Conservation (phyloP, 2,329 filamentous ascomycete genomes). For the Sarocladium strictum region DNA sequence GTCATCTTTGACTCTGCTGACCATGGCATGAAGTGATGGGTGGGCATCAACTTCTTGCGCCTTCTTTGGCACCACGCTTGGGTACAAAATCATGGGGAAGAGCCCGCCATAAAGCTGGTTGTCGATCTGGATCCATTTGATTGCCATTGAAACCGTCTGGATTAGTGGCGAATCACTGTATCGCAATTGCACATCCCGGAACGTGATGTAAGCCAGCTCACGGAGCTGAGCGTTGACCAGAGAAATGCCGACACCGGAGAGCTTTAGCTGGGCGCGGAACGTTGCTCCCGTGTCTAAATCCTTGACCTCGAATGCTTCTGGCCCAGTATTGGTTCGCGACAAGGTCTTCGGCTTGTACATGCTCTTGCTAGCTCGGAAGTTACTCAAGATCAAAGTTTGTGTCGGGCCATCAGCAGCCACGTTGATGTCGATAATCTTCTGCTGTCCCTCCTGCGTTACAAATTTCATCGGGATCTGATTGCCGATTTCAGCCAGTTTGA, state of each 20-base stretch:
- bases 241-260: constrained; percentile 88
- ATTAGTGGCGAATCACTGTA: constrained; percentile 92
- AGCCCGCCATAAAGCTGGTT: constrained; percentile 98
- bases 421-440: constrained; percentile 94
- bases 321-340: constrained; percentile 40
- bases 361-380: constrained; percentile 89
- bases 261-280: constrained; percentile 80
- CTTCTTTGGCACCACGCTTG: constrained; percentile 95
- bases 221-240: constrained; percentile 88
- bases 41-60: constrained; percentile 94
- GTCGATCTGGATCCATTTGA: constrained; percentile 99
- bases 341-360: constrained; percentile 64
- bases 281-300: constrained; percentile 81
- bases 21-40: constrained; percentile 85
- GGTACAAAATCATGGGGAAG: constrained; percentile 95
- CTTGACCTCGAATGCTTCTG: constrained; percentile 80
- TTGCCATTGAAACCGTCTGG: constrained; percentile 81
- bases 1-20: constrained; percentile 95
- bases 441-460: constrained; percentile 56
- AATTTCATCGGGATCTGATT: constrained; percentile 94
- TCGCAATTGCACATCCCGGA: constrained; percentile 83
- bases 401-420: constrained; percentile 93
- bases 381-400: constrained; percentile 88
- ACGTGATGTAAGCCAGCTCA: constrained; percentile 88
- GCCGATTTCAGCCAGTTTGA: constrained; percentile 94